Conservation (phyloP, 148 eudicot species). For the Chenopodium berlandieri region DNA sequence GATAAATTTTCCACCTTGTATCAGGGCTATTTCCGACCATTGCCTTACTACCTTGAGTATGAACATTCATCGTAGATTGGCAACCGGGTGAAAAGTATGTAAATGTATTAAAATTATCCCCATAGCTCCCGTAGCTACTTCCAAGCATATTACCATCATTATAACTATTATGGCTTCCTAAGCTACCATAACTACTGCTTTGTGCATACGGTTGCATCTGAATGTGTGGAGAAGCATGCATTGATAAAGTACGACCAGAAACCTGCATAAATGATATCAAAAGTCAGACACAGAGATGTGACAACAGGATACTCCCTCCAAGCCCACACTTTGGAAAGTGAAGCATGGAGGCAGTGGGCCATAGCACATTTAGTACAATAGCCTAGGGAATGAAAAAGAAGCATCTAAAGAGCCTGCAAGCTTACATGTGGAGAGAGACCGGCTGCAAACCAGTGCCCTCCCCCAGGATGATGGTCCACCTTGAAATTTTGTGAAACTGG, state of each 20-base stretch:
- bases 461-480: slow-evolving; percentile 98
- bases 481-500: slow-evolving; percentile 58
- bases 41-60: slow-evolving; percentile 54
- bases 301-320: neutral
- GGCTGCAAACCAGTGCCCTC: slow-evolving; percentile 99
- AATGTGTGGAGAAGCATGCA: slow-evolving; percentile 61
- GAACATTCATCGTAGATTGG: slow-evolving; percentile 70
- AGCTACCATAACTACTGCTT: slow-evolving; percentile 89
- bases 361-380: neutral
- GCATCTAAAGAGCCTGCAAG: slow-evolving; percentile 21
- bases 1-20: slow-evolving; percentile 57
- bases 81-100: slow-evolving; percentile 84
- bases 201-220: slow-evolving; percentile 62
- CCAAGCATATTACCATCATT: slow-evolving; percentile 69
- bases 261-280: slow-evolving; percentile 45
- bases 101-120: slow-evolving; percentile 66
- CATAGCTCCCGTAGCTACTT: slow-evolving; percentile 93
- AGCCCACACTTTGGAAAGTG: neutral
- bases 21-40: slow-evolving; percentile 89
- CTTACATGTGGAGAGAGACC: slow-evolving; percentile 99
- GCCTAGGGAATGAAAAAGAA: neutral
- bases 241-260: slow-evolving; percentile 47
- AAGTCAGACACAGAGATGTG: neutral
- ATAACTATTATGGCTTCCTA: slow-evolving; percentile 96
- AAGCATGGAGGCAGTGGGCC: neutral